Evolutionary conservation across 2,329 filamentous ascomycete genomes (phyloP).

Genomic region (Sclerotinia spermophila): DNA sequence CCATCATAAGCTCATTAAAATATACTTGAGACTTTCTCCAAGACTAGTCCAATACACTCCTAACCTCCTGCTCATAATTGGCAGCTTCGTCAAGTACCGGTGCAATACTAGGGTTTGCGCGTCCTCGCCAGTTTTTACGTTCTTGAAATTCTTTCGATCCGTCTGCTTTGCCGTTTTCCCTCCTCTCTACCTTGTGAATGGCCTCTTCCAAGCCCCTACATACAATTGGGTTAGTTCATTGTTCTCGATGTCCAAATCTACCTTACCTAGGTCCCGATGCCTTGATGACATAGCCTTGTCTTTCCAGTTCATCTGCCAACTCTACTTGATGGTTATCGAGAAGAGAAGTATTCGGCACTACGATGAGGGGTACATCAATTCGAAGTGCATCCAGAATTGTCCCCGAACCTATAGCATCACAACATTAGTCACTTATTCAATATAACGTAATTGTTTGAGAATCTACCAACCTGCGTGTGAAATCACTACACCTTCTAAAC

Average conservation of each 20-base stretch:
- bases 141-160: neutral
- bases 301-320: constrained; percentile 71
- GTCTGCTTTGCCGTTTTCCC: constrained; percentile 2
- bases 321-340: constrained; percentile 91
- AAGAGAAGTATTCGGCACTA: constrained; percentile 79
- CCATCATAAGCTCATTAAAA: neutral
- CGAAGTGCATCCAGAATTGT: constrained; percentile 82
- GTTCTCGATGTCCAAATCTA: neutral
- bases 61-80: constrained; percentile 31
- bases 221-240: neutral
- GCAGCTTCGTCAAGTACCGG: constrained; percentile 28
- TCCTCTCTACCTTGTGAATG: constrained; percentile 26
- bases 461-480: constrained; percentile 74
- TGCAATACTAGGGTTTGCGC: constrained; percentile 24
- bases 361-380: constrained; percentile 71
- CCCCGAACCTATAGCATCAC: constrained; percentile 64
- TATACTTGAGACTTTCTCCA: neutral
- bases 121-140: constrained; percentile 26
- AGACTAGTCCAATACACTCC: constrained; percentile 24
- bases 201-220: constrained; percentile 26
- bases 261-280: constrained; percentile 29
- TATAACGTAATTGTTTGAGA: neutral
- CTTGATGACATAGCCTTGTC: constrained; percentile 67
- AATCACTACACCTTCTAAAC: constrained; percentile 69
- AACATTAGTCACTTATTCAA: constrained; percentile 7